These are phyloP conservation scores for Lyophyllum atratum DNA, from an alignment of 768 basidiomycete genomes.

Conservation along the genomic window DNA sequence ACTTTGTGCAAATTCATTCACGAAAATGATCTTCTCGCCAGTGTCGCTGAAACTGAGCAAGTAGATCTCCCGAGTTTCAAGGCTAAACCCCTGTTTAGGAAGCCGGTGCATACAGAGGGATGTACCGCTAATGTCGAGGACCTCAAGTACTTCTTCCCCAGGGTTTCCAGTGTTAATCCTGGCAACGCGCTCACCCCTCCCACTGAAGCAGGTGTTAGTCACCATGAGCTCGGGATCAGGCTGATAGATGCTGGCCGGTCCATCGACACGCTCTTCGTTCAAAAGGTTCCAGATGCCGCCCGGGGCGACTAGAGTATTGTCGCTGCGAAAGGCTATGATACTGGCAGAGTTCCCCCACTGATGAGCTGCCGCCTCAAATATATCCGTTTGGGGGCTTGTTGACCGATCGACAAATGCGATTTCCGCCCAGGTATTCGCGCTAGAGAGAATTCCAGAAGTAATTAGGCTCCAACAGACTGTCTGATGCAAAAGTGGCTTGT, in stretches of 20 bases:
- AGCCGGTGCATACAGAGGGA: neutral
- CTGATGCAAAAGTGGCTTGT: neutral
- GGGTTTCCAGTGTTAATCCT: neutral
- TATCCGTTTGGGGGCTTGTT: neutral
- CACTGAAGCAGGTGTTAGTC: slow-evolving; percentile 3
- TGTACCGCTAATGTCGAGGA: neutral
- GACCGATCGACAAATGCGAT: slow-evolving; percentile 5
- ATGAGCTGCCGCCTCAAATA: neutral
- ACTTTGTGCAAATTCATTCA: neutral
- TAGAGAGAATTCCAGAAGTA: neutral
- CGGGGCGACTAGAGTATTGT: slow-evolving; percentile 2
- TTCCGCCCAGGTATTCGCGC: slow-evolving; percentile 4
- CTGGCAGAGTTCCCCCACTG: neutral
- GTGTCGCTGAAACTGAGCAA: slow-evolving; percentile 3
- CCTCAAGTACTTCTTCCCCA: neutral
- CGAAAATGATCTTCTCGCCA: slow-evolving; percentile 4
- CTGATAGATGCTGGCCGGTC: neutral
- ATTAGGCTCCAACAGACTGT: slow-evolving; percentile 11
- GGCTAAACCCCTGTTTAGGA: neutral
- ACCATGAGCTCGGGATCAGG: neutral
- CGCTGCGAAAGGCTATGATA: neutral
- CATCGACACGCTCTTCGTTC: neutral
- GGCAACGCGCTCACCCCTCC: slow-evolving; percentile 1
- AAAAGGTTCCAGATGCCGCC: slow-evolving; percentile 4
- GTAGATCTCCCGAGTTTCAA: neutral